Evolutionary conservation across 768 basidiomycete genomes (phyloP), one percentile per base, ranked within the genome.

Genomic region (Russula lepida): DNA sequence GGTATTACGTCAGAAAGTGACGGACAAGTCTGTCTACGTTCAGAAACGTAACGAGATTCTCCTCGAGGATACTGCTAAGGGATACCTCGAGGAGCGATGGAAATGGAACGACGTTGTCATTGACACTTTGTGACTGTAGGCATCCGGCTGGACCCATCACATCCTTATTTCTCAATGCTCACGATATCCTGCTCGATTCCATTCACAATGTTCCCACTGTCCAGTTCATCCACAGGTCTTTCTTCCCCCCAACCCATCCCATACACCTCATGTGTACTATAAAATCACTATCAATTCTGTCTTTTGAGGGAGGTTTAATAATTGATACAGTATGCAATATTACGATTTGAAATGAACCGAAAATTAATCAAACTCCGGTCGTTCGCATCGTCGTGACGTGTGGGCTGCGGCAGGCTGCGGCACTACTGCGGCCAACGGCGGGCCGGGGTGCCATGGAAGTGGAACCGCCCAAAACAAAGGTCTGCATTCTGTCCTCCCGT

Each of bases 21-120:
- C 95, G 1, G 93, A 99, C 76, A 95, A 94, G 81, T 89, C 94
- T 28, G 94, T 92, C 19, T 98, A 98, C 70, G 95, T 98, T n/a
- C 86, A 93, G 75, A 98, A 95, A 75, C 82, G 97, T 33, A 95
- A 97, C 72, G 88, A 93, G 72, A 95, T 98, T 68, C 81, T 99
- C 66, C 75, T 98, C 37, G 92, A 95, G 68, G 97, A 98, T 72
- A 98, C 95, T 0, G 89, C 95, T 0, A 83, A 80, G 62, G 95
- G 95, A 5, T 95, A 91, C 75, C 72, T 85, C 44, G 94, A 97
- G 54, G 89, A 84, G 11, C 75, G 92, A 60, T 94, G 92, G 92
- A 78, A 68, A 65, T 93, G 90, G 92, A 92, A 92, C 69, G 77
- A 92, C 69, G 76, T 75, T 3, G 23, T 73, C 7, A 83, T 92